phyloP scores from a whole-genome alignment of 176 grass and related monocot genomes.

The Leersia perrieri region DNA sequence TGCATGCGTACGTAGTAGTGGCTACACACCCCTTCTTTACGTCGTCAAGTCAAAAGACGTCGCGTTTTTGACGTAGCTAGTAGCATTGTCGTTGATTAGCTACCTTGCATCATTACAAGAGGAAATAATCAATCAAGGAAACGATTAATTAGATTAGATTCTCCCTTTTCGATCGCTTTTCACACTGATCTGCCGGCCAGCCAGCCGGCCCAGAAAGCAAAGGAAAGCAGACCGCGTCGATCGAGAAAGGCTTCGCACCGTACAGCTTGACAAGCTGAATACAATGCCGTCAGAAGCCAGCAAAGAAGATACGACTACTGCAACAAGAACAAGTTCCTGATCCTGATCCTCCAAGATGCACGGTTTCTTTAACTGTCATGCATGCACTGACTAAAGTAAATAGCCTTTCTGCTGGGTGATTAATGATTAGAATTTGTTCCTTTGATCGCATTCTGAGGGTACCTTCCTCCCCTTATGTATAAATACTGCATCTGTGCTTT shows the following conservation, averaged over 20 bases:
- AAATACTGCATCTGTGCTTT: not conserved
- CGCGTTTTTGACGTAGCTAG: conserved; percentile 15
- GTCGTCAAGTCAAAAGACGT: conserved; percentile 7
- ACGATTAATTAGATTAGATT: not conserved
- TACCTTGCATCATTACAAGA: not conserved
- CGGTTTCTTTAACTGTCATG: not conserved
- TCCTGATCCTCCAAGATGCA: not conserved
- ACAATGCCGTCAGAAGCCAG: not conserved
- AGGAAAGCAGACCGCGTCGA: conserved; percentile 17
- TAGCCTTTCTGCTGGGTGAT: not conserved
- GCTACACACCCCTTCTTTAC: conserved; percentile 1
- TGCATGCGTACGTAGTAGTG: not conserved
- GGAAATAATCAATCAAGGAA: not conserved
- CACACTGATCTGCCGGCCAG: conserved; percentile 4
- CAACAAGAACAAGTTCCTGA: not conserved
- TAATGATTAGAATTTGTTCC: not conserved
- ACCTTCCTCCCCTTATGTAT: too few species aligned
- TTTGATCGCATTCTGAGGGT: not conserved
- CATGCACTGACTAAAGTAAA: not conserved
- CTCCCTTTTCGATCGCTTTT: not conserved
- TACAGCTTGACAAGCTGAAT: not conserved
- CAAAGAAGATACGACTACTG: not conserved
- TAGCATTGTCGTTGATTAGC: not conserved
- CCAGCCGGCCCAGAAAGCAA: conserved; percentile 11
- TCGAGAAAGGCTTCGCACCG: not conserved